These are phyloP conservation scores for Hymenoscyphus fructigenus DNA, from an alignment of 2,329 filamentous ascomycete species.

Conservation along the genomic window DNA sequence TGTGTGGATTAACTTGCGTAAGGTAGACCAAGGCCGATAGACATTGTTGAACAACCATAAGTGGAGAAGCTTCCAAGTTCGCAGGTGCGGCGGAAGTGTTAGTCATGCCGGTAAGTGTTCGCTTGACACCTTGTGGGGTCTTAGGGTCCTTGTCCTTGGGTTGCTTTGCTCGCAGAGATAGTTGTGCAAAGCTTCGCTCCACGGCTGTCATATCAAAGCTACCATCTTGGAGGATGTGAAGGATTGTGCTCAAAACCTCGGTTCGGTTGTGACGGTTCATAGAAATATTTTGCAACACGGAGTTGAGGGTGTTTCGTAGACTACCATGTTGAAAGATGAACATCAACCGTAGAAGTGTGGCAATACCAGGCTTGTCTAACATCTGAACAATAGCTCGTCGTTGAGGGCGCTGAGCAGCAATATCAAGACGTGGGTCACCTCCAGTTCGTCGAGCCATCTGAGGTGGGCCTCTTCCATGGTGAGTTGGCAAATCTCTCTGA, in stretches of 20 bases:
- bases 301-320: slow-evolving; percentile 78
- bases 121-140: slow-evolving; percentile 79
- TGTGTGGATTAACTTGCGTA: slow-evolving; percentile 79
- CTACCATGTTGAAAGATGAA: slow-evolving; percentile 92
- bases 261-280: slow-evolving; percentile 95
- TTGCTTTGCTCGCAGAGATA: slow-evolving; percentile 88
- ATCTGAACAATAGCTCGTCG: slow-evolving; percentile 89
- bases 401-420: slow-evolving; percentile 54
- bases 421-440: slow-evolving; percentile 38
- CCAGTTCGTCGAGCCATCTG: slow-evolving; percentile 50
- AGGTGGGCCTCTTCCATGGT: slow-evolving; percentile 26
- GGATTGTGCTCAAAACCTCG: slow-evolving; percentile 87
- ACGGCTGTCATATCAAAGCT: slow-evolving; percentile 91
- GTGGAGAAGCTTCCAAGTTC: slow-evolving; percentile 85
- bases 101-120: slow-evolving; percentile 63
- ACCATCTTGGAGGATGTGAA: slow-evolving; percentile 93
- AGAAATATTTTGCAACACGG: slow-evolving; percentile 86
- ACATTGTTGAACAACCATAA: slow-evolving; percentile 95
- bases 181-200: slow-evolving; percentile 89
- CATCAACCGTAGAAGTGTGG: slow-evolving; percentile 96
- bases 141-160: slow-evolving; percentile 63
- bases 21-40: slow-evolving; percentile 81
- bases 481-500: slow-evolving; percentile 41
- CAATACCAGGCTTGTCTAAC: slow-evolving; percentile 92
- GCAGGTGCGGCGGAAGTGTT: slow-evolving; percentile 44